A percentile compares a stretch with the other conserved stretches of the same genome.
Evolutionary conservation across 495 filamentous ascomycete genomes (phyloP).

Genomic region (Opeltia flavorubescens): DNA sequence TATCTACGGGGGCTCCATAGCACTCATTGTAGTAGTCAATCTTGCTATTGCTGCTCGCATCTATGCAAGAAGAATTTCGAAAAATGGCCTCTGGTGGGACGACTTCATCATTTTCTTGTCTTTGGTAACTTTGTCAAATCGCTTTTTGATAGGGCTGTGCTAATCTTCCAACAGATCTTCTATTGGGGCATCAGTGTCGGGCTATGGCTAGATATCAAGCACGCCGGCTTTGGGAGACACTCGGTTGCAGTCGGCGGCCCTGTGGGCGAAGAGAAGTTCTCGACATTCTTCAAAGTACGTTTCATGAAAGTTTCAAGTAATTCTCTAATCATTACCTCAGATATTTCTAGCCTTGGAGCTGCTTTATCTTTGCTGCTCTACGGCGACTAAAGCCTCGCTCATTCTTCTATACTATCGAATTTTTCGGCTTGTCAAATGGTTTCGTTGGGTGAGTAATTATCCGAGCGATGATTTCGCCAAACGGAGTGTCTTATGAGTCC

Average conservation of each 20-base stretch:
- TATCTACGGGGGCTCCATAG: neutral
- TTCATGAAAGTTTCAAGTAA: neutral
- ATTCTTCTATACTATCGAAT: constrained; percentile 34
- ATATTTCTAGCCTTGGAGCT: constrained; percentile 33
- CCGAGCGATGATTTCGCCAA: no score
- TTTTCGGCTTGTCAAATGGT: constrained; percentile 24
- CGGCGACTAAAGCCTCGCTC: constrained; percentile 30
- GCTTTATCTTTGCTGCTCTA: constrained; percentile 28
- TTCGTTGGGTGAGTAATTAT: no score
- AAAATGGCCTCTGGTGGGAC: constrained; percentile 26
- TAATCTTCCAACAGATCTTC: constrained; percentile 3
- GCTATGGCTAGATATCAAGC: neutral
- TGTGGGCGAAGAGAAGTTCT: constrained; percentile 16
- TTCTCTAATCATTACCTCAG: no score
- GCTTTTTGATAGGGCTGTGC: neutral
- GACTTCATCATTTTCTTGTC: constrained; percentile 22
- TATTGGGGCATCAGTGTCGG: constrained; percentile 7
- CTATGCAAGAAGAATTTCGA: constrained; percentile 16
- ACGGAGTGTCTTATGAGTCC: no score
- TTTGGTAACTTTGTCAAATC: constrained; percentile 8
- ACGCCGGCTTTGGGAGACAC: constrained; percentile 6
- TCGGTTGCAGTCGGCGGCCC: constrained; percentile 2
- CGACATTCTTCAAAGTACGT: constrained; percentile 26
- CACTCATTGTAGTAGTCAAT: constrained; percentile 18
- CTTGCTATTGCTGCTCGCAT: constrained; percentile 19